Base-by-base conservation (phyloP, 768 basidiomycete genomes). In the Boletus eberwhitei region DNA sequence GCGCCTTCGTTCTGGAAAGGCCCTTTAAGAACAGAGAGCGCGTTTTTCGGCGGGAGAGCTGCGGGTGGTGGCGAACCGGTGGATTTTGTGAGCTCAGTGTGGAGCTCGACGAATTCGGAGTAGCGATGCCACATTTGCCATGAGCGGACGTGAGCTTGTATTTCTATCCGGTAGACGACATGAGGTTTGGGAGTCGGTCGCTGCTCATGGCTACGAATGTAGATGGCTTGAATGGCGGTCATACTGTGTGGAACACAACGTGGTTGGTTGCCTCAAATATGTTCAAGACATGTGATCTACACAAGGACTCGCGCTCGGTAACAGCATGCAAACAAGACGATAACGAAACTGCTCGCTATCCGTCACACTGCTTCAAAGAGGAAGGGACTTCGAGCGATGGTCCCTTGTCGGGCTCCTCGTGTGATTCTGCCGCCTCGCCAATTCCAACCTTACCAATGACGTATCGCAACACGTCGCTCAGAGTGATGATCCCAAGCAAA, bases 51-150 rank as follows among this genome's bases (percentile, higher is more conserved):
- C 36, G 96, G 96, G 19, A 98, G 81, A n/a, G 77, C 57, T 17
- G 72, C 79, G 13, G 95, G 94, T 12, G 94, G 93, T 19, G 86
- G 73, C n/a, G 84, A 80, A 16, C 86, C 86, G n/a, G 82, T 82
- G n/a, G 86, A 81, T 66, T 88, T 86, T 26, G 80, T 79, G 63
- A 97, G 83, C 64, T 94, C 88, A 8, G 81, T 80, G 70, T 95
- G 82, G 8, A 98, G 84, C 63, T 91, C 86, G 66, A 82, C 85
- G 73, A 98, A 98, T 73, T 97, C 93, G 40, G 92, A 94, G 75
- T 98, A 98, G 47, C 96, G 88, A 54, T 88, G 79, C 85, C 89
- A 90, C 79, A 97, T 90, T 53, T 88, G 84, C 94, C 95, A 98
- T 67, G 91, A 87, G 57, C 90, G 86, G 29, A 93, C 90, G 52